phyloP scores from a whole-genome alignment of 139 green algal species.

The Marvania coccoides region DNA sequence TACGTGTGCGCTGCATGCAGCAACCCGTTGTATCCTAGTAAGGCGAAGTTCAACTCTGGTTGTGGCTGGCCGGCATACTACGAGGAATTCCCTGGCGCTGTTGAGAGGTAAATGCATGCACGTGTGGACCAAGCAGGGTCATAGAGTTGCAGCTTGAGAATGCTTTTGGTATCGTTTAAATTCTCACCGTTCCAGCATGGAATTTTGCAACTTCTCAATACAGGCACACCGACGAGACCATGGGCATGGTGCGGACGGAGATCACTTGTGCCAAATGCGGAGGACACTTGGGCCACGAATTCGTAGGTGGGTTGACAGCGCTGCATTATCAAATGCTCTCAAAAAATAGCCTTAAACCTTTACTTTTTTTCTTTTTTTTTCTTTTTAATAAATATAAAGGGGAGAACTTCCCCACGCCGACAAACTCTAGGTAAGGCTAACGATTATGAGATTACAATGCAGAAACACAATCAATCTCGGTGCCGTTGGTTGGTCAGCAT shows the following conservation, averaged over 20 bases:
- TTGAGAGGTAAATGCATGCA: constrained; percentile 59
- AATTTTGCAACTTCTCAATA: too few species aligned
- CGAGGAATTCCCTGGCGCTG: constrained; percentile 47
- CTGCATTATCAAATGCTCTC: background rate
- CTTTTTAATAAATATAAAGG: too few species aligned
- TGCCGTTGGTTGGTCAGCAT: too few species aligned
- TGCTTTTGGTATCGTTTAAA: too few species aligned
- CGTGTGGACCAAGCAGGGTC: too few species aligned
- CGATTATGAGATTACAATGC: too few species aligned
- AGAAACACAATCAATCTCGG: too few species aligned
- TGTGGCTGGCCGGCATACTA: constrained; percentile 96
- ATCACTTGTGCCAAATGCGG: constrained; percentile 81
- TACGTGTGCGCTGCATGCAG: constrained; percentile 83
- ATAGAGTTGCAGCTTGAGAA: too few species aligned
- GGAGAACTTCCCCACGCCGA: constrained; percentile 88
- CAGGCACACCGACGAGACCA: background rate
- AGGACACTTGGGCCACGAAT: constrained; percentile 94
- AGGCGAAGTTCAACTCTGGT: constrained; percentile 90
- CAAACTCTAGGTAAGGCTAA: too few species aligned
- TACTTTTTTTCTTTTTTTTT: constrained; percentile 15
- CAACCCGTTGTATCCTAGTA: constrained; percentile 59
- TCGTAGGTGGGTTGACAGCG: constrained; percentile 68
- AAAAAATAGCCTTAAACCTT: background rate
- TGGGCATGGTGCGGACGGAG: constrained; percentile 37
- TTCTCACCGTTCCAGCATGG: too few species aligned